Base-by-base conservation (phyloP, 1,139 yeast species). In the Insectozyma bohioensis region DNA sequence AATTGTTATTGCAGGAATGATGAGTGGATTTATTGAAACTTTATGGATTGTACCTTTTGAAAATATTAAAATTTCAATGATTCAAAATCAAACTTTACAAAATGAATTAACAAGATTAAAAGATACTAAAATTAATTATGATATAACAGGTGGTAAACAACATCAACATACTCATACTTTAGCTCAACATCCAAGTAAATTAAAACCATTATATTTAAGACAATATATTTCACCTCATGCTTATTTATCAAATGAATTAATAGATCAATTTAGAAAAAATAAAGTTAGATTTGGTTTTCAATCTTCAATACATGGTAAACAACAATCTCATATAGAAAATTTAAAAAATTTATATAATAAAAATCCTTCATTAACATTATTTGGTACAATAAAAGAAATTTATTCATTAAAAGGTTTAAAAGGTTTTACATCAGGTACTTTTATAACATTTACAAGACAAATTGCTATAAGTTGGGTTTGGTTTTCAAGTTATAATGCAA, bases 31-130 rank as follows among this genome's bases (percentile, higher is more conserved):
- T 37, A 62, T 80, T 33, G 98, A 92, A 57, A 80, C 95, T 5
- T 48, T 87, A 26, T 75, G 88, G 67, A 76, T 92, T 19, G 85
- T 92, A 16, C 98, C 98, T 0, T 90, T 92, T 58, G 98, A 92
- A 51, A 85, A 81, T 52, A 72, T 88, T 46, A 88, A 90, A 54
- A 82, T 86, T 5, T 74, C 87, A 10, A 81, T 87, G 92, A 80
- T 90, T 42, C 95, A 90, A 50, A 77, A 81, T 48, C 67, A 61
- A 58, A 45, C 62, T 4, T 51, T 67, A 36, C 48, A 42, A 20
- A 67, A 67, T 35, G 76, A 69, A 40, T 42, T 60, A 18, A 34
- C 42, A 2, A 48, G 66, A 26, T 36, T 50, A 20, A 47, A 50
- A 12, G 45, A 47, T 24, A 20, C 29, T n/a, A 28, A 28, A 11